Evolutionary conservation across 2,329 filamentous ascomycete genomes (phyloP), one percentile per base, ranked within the genome.

Genomic region (Exophiala calicioides): DNA sequence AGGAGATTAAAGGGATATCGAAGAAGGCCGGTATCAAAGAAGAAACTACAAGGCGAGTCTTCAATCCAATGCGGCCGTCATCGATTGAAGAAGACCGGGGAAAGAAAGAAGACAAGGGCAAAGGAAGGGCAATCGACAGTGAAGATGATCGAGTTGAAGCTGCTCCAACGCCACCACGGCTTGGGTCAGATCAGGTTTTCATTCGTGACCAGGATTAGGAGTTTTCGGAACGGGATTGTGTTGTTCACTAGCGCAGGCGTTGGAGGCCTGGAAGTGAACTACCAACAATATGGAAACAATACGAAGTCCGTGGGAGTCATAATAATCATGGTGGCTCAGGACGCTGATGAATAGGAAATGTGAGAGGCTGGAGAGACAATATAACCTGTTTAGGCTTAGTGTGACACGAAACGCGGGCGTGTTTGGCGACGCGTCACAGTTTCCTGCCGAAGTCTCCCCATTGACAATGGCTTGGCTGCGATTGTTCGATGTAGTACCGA

Each of bases 1-100:
- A 62, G 13, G 62, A 64, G 21, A 80, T 88, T 53, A 87, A 83
- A 65, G 78, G 78, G 12, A 82, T 89, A 69, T 79, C 84, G 0
- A 73, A 68, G 53, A 62, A 65, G 23, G 73, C 74, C 9, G 62
- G 71, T 44, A 56, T 71, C 52, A 64, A 62, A n/a, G 59, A 42
- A 41, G 41, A 62, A 12, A 44, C 26, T 15, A 47, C 45, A 16
- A 20, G 39, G 10, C 35, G 33, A 20, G n/a, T 43, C 8, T 37
- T 47, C 29, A 43, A 36, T 9, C 2, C 30, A 20, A n/a, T 21
- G 16, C 26, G 15, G 16, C 31, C 30, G n/a, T 19, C 24, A 12
- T 20, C 37, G 4, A 41, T 32, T 5, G 33, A 53, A 30, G 41
- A 50, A 21, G 30, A 53, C 16, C 16, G 13, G 30, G 21, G 46